Base-by-base conservation (phyloP, 768 basidiomycete genomes). In the Strobilomyces echinocephalus region DNA sequence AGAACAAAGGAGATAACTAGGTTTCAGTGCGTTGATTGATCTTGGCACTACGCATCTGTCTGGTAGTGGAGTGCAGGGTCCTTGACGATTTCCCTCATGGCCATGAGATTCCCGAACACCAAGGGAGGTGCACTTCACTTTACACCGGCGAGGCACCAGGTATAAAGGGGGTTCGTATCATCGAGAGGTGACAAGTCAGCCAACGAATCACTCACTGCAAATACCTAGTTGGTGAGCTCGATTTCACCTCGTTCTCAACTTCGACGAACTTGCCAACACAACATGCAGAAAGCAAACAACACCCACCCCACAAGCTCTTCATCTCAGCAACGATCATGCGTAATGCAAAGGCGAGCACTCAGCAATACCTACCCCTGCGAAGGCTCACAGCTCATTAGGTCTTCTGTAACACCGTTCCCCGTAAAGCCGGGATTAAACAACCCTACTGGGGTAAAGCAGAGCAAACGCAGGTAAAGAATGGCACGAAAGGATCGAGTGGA, bases 111-210 rank as follows among this genome's bases (percentile, higher is more conserved):
- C 3, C 9, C 15, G 14, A 49, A 10, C 21, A n/a, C 16, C 33
- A 33, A 47, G 30, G 34, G 21, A 20, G 46, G 46, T 12, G 30
- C 11, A 11, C 47, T 30, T 49, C 11, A 11, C 47, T 30, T 49
- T 24, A 4, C 15, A 21, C 24, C 16, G n/a, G 52, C 34, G 33
- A 4, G 44, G 48, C 26, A 2, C n/a, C 8, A 26, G 6, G 20
- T 64, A 65, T 65, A 65, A 67, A 61, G 40, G 21, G 31, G 15
- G 12, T 0, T 2, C 20, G 16, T 20, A 1, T 46, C 45, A n/a
- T 18, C 30, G 20, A n/a, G 10, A 16, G 24, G 50, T 31, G 31
- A 21, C 45, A 39, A 55, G 16, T 21, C 51, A 31, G 49, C 28
- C 33, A 46, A 53, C 43, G 24, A 28, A 39, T 35, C 53, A n/a